Evolutionary conservation across 176 grass and related monocot species (phyloP).

Genomic region (Oryza longistaminata): DNA sequence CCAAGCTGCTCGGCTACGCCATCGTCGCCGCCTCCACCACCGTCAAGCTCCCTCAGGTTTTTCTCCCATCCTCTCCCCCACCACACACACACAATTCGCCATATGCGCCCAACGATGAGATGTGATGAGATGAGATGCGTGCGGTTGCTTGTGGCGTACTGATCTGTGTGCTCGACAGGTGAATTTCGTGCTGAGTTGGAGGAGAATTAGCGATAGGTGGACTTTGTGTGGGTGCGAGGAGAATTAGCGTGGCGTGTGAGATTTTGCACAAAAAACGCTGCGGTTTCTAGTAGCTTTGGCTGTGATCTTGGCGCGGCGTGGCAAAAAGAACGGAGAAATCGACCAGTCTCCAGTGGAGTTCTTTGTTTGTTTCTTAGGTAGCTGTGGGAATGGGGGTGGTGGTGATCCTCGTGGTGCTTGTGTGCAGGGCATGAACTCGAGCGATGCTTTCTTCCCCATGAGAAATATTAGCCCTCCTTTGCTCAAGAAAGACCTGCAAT

Average conservation of each 20-base stretch:
- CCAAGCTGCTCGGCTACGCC: slow-evolving; percentile 90
- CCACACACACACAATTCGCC: background rate
- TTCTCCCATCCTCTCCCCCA: background rate
- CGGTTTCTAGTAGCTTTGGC: background rate
- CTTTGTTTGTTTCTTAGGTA: slow-evolving; percentile 25
- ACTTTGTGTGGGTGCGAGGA: background rate
- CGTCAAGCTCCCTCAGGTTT: slow-evolving; percentile 93
- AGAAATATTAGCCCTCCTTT: background rate
- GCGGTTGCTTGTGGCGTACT: background rate
- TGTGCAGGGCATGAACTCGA: slow-evolving; percentile 18
- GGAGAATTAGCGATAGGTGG: background rate
- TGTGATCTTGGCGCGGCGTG: slow-evolving; percentile 7
- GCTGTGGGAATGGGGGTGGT: background rate
- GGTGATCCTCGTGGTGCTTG: slow-evolving; percentile 33
- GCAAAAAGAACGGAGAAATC: slow-evolving; percentile 1
- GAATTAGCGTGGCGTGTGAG: slow-evolving; percentile 33
- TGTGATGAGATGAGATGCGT: background rate
- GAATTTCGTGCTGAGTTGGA: background rate
- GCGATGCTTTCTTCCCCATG: slow-evolving; percentile 4
- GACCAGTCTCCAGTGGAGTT: background rate
- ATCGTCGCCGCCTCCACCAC: slow-evolving; percentile 97
- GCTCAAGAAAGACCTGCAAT: background rate
- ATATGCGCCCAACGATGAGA: background rate
- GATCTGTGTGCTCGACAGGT: slow-evolving; percentile 30
- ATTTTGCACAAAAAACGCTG: slow-evolving; percentile 8